phyloP scores from a whole-genome alignment of 768 basidiomycete genomes.

The Leccinum arenicola region DNA sequence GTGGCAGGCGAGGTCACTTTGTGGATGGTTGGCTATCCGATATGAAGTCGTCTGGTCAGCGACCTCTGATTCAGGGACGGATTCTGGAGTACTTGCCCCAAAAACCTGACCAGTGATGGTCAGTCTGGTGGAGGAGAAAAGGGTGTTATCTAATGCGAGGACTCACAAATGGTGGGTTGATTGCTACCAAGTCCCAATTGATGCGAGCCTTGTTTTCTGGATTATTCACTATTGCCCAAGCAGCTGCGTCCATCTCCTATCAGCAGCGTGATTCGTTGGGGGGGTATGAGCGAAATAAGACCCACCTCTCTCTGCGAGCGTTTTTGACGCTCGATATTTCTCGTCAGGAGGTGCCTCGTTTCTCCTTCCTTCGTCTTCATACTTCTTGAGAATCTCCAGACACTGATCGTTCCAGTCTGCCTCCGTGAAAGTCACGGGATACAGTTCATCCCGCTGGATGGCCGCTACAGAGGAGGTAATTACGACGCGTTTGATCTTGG shows the following conservation, averaged over 20 bases:
- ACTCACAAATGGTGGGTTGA: constrained; percentile 41
- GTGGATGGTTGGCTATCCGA: background rate
- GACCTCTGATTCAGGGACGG: background rate
- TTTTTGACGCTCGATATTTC: constrained; percentile 61
- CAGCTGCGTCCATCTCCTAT: constrained; percentile 29
- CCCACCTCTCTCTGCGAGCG: constrained; percentile 58
- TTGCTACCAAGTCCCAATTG: constrained; percentile 37
- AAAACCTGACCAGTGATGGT: background rate
- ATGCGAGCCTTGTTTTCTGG: constrained; percentile 30
- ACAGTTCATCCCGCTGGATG: constrained; percentile 32
- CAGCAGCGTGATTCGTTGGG: background rate
- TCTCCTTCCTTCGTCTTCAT: constrained; percentile 47
- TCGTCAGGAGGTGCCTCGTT: constrained; percentile 35
- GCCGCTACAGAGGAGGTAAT: constrained; percentile 63
- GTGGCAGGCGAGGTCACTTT: background rate
- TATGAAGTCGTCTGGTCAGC: background rate
- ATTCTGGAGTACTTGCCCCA: background rate
- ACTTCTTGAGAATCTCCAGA: constrained; percentile 38
- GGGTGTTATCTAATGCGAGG: no score
- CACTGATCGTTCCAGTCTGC: constrained; percentile 37
- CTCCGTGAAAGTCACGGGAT: constrained; percentile 41
- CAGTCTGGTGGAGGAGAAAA: background rate
- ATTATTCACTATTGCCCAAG: constrained; percentile 44
- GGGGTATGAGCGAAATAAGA: background rate
- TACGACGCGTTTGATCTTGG: constrained; percentile 61